Evolutionary conservation across 208 protist genomes (phyloP).

Genomic region (Angomonas ambiguus): DNA sequence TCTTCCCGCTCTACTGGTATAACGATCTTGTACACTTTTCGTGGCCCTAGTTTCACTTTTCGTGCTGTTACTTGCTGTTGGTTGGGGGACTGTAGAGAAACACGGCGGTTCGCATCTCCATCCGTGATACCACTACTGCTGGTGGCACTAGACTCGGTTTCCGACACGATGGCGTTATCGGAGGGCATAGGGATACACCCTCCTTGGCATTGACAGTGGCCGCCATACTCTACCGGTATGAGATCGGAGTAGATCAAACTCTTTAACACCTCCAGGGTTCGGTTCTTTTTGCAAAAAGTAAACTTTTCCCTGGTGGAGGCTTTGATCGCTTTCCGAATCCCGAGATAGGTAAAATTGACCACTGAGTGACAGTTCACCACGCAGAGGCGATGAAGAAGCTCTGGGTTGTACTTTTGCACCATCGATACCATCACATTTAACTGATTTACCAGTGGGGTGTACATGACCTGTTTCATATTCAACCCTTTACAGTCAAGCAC

Average conservation of each 20-base stretch:
- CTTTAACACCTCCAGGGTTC: slow-evolving; percentile 24
- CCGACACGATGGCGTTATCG: neutral
- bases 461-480: slow-evolving; percentile 25
- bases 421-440: slow-evolving; percentile 32
- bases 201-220: slow-evolving; percentile 36
- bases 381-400: slow-evolving; percentile 50
- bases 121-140: neutral
- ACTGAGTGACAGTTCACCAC: slow-evolving; percentile 43
- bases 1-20: slow-evolving; percentile 28
- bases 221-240: slow-evolving; percentile 41
- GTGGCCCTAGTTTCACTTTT: slow-evolving; percentile 22
- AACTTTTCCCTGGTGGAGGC: slow-evolving; percentile 37
- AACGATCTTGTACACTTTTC: slow-evolving; percentile 22
- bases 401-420: slow-evolving; percentile 41
- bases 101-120: neutral
- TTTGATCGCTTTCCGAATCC: slow-evolving; percentile 17
- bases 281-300: slow-evolving; percentile 29
- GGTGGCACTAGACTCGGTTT: neutral
- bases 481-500: slow-evolving; percentile 43
- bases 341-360: slow-evolving; percentile 30
- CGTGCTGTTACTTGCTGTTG: slow-evolving; percentile 18
- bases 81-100: neutral
- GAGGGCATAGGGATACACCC: slow-evolving; percentile 28
- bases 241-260: slow-evolving; percentile 35
- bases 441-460: slow-evolving; percentile 29